Evolutionary conservation across 2,329 filamentous ascomycete genomes (phyloP), one percentile per base, ranked within the genome.

Genomic region (Mollisiaceae sp.): DNA sequence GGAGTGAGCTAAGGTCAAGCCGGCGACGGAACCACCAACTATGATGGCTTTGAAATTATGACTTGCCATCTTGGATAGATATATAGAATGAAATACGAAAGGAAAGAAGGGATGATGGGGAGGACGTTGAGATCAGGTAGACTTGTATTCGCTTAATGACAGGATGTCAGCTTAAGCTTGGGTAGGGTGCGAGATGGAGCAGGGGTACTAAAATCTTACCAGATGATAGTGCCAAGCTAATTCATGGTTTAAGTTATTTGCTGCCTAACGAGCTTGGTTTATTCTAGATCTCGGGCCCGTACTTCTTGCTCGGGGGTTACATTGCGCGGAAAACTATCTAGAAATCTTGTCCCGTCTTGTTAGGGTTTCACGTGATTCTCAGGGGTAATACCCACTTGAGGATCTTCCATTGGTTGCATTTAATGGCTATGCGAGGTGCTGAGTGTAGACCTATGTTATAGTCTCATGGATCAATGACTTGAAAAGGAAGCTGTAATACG

Each of bases 1-100:
- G 24, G 50, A 63, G 61, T 74, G 70, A n/a, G 72, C 69, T 2
- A 73, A 56, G 0, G 69, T 69, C 1, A 75, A 57, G 11, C 71
- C 72, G 0, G 70, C 67, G 18, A 73, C 62, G 0, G 65, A 69
- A 4, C 70, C 72, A 27, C 71, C 71, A 5, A 72, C 62, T 32
- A 73, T 70, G 18, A 73, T 63, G 9, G 63, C 68, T 55, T 65
- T 68, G 64, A 73, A 72, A 32, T 57, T 57, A 38, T 11, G 54
- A 32, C 27, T 32, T 9, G 52, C 15, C 47, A 56, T 35, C 8
- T 8, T 36, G 24, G 1, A 27, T 9, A 50, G 20, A 50, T 27
- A 11, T 24, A 22, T 24, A 9, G 15, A 24, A 50, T 6, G 27
- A 14, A 22, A 9, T 20, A 8, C 11, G 8, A 24, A 8, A 12